phyloP scores from a whole-genome alignment of 129 eudicot genomes.

The Chrysanthemum makinoi region DNA sequence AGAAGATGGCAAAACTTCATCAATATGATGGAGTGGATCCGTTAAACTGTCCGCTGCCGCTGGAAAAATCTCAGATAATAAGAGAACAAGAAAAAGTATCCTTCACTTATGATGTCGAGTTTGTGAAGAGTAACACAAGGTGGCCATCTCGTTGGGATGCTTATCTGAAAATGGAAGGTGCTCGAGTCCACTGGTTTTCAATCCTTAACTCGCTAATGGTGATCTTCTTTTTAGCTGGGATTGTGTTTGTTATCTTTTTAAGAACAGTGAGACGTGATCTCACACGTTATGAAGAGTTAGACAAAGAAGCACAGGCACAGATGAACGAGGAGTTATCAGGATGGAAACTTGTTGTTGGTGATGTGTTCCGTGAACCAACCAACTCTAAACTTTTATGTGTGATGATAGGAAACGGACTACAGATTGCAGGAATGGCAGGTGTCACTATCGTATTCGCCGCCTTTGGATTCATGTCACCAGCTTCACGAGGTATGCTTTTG shows the following conservation, averaged over 20 bases:
- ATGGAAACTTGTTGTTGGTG: conserved; percentile 79
- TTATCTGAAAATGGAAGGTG: conserved; percentile 70
- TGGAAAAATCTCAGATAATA: conserved; percentile 56
- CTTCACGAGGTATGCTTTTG: conserved; percentile 69
- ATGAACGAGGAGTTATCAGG: conserved; percentile 74
- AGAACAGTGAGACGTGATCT: conserved; percentile 69
- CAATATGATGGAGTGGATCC: conserved; percentile 42
- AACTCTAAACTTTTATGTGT: conserved; percentile 54
- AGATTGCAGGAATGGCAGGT: conserved; percentile 60
- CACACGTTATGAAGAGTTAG: conserved; percentile 63
- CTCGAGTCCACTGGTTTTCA: conserved; percentile 74
- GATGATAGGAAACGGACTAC: conserved; percentile 65
- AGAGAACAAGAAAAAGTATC: conserved; percentile 61
- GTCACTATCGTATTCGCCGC: conserved; percentile 73
- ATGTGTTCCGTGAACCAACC: conserved; percentile 64
- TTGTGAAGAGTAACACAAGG: conserved; percentile 55
- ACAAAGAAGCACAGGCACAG: conserved; percentile 75
- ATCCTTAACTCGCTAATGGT: conserved; percentile 67
- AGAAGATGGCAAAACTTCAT: conserved; percentile 58
- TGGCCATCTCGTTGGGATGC: conserved; percentile 87
- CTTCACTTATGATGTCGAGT: conserved; percentile 63
- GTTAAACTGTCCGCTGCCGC: conserved; percentile 48
- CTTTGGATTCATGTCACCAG: conserved; percentile 75
- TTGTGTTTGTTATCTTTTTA: conserved; percentile 60
- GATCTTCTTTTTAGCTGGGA: conserved; percentile 64